Percentiles rank a stretch among this genome's conserved stretches.
These are phyloP conservation scores for Apiotrichum sp. DNA, from an alignment of 1,284 basidiomycete species.

Conservation along the genomic window DNA sequence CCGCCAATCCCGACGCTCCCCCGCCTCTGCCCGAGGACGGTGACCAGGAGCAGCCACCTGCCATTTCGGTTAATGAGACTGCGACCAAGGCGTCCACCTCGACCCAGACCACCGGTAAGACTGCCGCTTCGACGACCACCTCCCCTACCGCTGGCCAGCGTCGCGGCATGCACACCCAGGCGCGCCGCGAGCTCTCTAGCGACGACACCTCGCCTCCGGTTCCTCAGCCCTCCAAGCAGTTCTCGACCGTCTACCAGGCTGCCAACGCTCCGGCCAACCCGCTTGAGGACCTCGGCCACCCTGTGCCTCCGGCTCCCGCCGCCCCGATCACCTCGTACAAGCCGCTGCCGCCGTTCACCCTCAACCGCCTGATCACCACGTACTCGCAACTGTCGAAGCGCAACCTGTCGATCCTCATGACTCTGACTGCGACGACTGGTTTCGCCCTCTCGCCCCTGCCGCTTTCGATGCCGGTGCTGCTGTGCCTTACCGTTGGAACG, in stretches of 20 bases:
- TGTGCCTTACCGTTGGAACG: constrained; percentile 84
- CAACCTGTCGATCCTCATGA: constrained; percentile 79
- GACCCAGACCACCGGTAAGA: not conserved
- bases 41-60: constrained; percentile 1
- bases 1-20: not conserved
- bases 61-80: not conserved
- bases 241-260: constrained; percentile 34
- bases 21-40: constrained; percentile 3
- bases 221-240: constrained; percentile 24
- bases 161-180: constrained; percentile 20
- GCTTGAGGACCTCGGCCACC: constrained; percentile 29
- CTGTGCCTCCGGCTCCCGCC: constrained; percentile 27
- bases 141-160: constrained; percentile 19
- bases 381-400: constrained; percentile 85
- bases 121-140: not conserved
- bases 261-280: constrained; percentile 24
- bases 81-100: not conserved
- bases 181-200: constrained; percentile 5
- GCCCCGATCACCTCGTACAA: constrained; percentile 42
- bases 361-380: constrained; percentile 56
- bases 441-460: constrained; percentile 88
- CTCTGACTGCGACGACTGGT: constrained; percentile 84
- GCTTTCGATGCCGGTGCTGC: constrained; percentile 70
- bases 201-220: constrained; percentile 19
- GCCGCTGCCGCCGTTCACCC: constrained; percentile 51